phyloP scores from a whole-genome alignment of 2,329 filamentous ascomycete species.

The Triangularia verruculosa region DNA sequence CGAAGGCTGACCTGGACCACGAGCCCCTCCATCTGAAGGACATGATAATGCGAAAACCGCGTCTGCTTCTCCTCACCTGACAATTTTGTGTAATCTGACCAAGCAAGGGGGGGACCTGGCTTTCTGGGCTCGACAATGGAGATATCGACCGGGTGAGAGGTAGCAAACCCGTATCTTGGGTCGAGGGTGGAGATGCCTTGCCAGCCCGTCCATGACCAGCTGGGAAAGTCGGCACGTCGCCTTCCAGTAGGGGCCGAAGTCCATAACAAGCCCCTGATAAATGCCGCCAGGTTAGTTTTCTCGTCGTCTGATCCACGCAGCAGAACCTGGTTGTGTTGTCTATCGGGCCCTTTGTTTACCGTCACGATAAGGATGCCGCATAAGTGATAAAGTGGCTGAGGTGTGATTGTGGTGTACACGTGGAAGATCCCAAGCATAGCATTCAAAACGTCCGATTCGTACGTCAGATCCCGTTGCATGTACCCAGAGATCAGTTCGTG shows the following conservation, averaged over 20 bases:
- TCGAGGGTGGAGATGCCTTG: not conserved
- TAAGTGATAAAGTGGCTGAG: not conserved
- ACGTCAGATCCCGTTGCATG: not conserved
- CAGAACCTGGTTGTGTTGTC: too few species aligned
- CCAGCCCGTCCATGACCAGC: conserved; percentile 5
- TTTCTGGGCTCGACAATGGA: too few species aligned
- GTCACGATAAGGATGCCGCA: not conserved
- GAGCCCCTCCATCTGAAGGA: too few species aligned
- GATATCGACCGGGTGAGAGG: too few species aligned
- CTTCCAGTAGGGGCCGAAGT: not conserved
- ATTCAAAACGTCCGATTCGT: not conserved
- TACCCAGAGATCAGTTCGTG: not conserved
- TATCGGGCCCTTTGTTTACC: too few species aligned
- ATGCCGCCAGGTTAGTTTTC: not conserved
- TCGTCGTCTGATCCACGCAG: not conserved
- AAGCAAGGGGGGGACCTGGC: too few species aligned
- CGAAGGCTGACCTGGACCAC: too few species aligned
- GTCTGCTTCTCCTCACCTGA: too few species aligned
- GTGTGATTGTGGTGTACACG: not conserved
- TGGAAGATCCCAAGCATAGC: not conserved
- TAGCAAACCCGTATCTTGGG: too few species aligned
- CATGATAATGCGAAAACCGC: too few species aligned
- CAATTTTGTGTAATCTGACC: too few species aligned
- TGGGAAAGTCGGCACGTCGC: not conserved
- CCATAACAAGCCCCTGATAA: not conserved